A percentile compares a stretch with the other conserved stretches of the same genome.
These are phyloP conservation scores for Striga asiatica DNA, from an alignment of 257 asterid genomes.

Conservation along the genomic window DNA sequence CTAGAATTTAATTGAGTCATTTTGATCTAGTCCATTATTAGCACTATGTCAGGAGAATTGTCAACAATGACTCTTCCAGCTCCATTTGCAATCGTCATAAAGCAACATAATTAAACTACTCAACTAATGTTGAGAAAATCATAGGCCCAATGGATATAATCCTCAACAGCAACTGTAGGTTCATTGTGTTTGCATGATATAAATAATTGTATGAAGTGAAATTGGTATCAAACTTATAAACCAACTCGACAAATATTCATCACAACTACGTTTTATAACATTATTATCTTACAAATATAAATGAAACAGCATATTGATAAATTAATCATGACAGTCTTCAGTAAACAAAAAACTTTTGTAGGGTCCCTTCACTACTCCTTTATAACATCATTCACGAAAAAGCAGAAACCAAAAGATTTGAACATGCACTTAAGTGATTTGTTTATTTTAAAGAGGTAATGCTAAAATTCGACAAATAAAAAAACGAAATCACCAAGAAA, in stretches of 20 bases:
- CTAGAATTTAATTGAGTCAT: no score
- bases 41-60: no score
- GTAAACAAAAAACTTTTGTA: neutral
- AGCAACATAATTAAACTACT: neutral
- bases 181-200: neutral
- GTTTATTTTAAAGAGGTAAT: neutral
- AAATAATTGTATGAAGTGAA: neutral
- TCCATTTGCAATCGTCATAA: neutral
- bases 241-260: neutral
- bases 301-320: neutral
- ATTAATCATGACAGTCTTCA: neutral
- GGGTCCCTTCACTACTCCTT: neutral
- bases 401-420: neutral
- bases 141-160: neutral
- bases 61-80: no score
- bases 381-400: neutral
- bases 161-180: neutral
- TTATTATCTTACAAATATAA: no score
- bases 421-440: neutral
- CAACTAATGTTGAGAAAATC: neutral
- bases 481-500: neutral
- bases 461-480: neutral
- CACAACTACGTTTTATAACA: no score
- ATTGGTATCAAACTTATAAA: neutral
- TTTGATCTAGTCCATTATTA: no score